phyloP scores from a whole-genome alignment of 2,329 filamentous ascomycete species.

The Aspergillus ruber region DNA sequence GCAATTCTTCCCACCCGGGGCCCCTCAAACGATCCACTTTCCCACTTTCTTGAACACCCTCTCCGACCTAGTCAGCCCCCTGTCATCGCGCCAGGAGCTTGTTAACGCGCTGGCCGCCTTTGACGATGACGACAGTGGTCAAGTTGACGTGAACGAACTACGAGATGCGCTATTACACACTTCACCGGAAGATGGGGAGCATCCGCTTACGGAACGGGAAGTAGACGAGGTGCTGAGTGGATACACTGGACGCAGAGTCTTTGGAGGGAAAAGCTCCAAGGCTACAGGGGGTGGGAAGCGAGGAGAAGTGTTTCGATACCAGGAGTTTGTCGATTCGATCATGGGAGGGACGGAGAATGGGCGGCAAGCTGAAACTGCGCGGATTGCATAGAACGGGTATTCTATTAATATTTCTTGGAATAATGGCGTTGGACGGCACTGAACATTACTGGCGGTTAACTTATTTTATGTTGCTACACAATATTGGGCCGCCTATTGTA shows the following conservation, averaged over 20 bases:
- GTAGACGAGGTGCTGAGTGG: conserved; percentile 82
- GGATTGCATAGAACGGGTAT: too few relatives aligned
- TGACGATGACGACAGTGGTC: conserved; percentile 90
- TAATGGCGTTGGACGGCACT: too few relatives aligned
- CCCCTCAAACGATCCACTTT: conserved; percentile 68
- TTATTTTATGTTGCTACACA: too few relatives aligned
- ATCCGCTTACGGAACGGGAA: conserved; percentile 61
- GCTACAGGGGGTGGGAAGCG: conserved; percentile 49
- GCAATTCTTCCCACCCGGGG: conserved; percentile 71
- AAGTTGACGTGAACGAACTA: conserved; percentile 77
- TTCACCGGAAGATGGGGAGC: conserved; percentile 64
- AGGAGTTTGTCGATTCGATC: conserved; percentile 76
- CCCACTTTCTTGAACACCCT: conserved; percentile 80
- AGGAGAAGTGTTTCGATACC: conserved; percentile 87
- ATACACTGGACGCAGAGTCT: conserved; percentile 76
- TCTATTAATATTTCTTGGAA: too few relatives aligned
- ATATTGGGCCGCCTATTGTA: too few relatives aligned
- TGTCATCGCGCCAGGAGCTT: conserved; percentile 74
- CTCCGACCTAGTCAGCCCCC: conserved; percentile 63
- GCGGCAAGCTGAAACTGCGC: conserved; percentile 10
- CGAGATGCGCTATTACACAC: conserved; percentile 78
- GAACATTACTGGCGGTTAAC: too few relatives aligned
- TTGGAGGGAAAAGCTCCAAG: conserved; percentile 52
- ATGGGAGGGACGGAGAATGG: conserved; percentile 46
- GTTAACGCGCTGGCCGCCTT: conserved; percentile 89